Evolutionary conservation across 2,329 filamentous ascomycete genomes (phyloP).

Genomic region (Ceratocystis destructans): DNA sequence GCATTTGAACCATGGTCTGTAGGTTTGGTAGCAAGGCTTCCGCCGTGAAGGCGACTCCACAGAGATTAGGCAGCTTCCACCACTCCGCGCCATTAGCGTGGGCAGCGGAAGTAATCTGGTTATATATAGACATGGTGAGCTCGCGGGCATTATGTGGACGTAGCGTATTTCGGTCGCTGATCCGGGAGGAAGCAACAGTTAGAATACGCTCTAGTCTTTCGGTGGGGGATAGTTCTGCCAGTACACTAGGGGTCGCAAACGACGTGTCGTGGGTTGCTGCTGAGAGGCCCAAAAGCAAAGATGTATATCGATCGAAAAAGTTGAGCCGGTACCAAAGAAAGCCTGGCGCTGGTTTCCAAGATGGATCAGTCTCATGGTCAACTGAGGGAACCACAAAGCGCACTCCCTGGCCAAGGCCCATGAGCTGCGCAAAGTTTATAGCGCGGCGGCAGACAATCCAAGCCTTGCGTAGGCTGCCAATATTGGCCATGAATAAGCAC

Average conservation of each 20-base stretch:
- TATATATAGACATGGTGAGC: conserved; percentile 32
- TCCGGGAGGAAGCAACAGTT: conserved; percentile 30
- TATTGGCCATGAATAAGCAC: conserved; percentile 37
- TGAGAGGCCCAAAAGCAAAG: conserved; percentile 37
- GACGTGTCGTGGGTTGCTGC: conserved; percentile 31
- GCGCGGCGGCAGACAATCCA: conserved; percentile 40
- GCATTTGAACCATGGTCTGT: conserved; percentile 34
- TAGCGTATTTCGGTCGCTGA: conserved; percentile 34
- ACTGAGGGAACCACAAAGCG: conserved; percentile 28
- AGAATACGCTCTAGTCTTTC: conserved; percentile 35
- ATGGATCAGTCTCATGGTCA: conserved; percentile 27
- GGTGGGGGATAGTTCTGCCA: conserved; percentile 26
- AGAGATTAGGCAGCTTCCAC: conserved; percentile 32
- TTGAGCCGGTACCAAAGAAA: conserved; percentile 38
- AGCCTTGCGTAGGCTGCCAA: conserved; percentile 39
- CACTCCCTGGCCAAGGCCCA: conserved; percentile 32
- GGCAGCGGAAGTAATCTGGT: conserved; percentile 34
- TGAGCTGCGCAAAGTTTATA: conserved; percentile 37
- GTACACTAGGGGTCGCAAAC: conserved; percentile 26
- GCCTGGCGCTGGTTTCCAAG: conserved; percentile 22
- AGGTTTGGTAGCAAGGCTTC: conserved; percentile 36
- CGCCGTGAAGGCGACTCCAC: conserved; percentile 28
- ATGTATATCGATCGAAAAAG: conserved; percentile 37
- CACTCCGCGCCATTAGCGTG: conserved; percentile 32
- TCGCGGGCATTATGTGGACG: conserved; percentile 27